Base-by-base conservation (phyloP, 148 eudicot genomes). In the Pouteria glomerata region DNA sequence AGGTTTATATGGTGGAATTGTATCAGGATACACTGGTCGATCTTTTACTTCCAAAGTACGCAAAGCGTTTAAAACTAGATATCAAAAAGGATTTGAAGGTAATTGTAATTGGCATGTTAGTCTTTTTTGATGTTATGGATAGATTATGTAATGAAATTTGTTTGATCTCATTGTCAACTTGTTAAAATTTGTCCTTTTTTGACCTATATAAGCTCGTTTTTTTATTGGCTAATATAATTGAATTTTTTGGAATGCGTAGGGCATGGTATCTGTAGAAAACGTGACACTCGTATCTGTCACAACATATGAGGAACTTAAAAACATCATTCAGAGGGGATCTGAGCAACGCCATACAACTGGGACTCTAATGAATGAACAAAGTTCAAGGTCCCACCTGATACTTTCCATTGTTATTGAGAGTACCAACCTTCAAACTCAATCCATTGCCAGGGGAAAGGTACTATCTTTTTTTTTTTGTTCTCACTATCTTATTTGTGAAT, bases 61-160 rank as follows among this genome's bases (percentile, higher is more conserved):
- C 88, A 44, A 92, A 87, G 75, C 90, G 87, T 21, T 57, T 52
- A 75, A 96, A 92, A 73, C 66, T 96, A 63, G 97, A 96, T 35
- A 87, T 96, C 23, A 96, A 92, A 76, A 96, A 96, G 63, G 99
- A 96, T 81, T 72, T 97, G 4, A 96, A 92, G 97, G 99, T 96
- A 61, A 77, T 41, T 73, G 34, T 18, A 51, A 27, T 47, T 66
- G 16, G 51, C 19, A 34, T 63, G 15, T 67, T 42, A 23, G 29
- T 61, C 6, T 21, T 18, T n/a, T 35, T 47, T 34, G 52, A 30
- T 41, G 31, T 58, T 24, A 4, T 13, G 2, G 51, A 10, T 37
- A 45, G 21, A 44, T 42, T 52, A 26, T 33, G 41, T 55, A 29
- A 30, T 52, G 23, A 26, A 70, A 3, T 52, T 33, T 48, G 1